Conservation (phyloP, 192 early-diverging fungal species). For the Cladochytrium replicatum region DNA sequence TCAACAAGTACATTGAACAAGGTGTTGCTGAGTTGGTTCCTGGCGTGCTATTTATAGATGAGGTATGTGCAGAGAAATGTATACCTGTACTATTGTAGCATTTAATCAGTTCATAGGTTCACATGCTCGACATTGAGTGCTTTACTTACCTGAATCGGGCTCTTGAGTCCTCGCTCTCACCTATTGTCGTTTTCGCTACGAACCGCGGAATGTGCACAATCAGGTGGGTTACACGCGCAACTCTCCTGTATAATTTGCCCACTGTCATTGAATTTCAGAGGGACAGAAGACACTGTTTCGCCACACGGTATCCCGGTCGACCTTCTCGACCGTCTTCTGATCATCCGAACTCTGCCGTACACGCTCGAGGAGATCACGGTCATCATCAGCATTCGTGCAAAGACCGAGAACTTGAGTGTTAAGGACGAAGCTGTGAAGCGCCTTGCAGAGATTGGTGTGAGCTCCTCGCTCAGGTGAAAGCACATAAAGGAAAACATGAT, state of each 20-base stretch:
- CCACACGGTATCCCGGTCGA: constrained; percentile 94
- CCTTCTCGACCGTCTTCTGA: constrained; percentile 87
- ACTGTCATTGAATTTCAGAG: too few species aligned
- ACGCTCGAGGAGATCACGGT: constrained; percentile 71
- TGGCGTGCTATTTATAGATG: constrained; percentile 96
- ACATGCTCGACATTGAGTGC: constrained; percentile 99
- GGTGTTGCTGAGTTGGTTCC: constrained; percentile 95
- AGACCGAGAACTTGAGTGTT: constrained; percentile 92
- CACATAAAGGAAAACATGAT: neutral
- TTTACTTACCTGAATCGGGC: constrained; percentile 99
- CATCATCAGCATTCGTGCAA: constrained; percentile 83
- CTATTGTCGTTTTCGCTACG: constrained; percentile 96
- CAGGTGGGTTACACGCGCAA: constrained; percentile 69
- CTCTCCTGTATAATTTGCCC: constrained; percentile 59
- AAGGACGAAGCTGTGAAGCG: constrained; percentile 73
- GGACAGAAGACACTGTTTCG: constrained; percentile 35
- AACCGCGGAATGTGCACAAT: constrained; percentile 93
- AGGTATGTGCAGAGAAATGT: constrained; percentile 56
- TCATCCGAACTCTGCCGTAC: constrained; percentile 88
- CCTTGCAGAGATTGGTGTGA: constrained; percentile 81
- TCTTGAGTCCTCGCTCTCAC: constrained; percentile 86
- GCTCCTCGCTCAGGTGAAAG: constrained; percentile 91
- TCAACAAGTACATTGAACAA: constrained; percentile 98
- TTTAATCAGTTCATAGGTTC: constrained; percentile 49
- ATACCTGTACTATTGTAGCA: constrained; percentile 1